These are phyloP conservation scores for Nitzschia sp. DNA, from an alignment of 108 stramenopile species.

Conservation along the genomic window DNA sequence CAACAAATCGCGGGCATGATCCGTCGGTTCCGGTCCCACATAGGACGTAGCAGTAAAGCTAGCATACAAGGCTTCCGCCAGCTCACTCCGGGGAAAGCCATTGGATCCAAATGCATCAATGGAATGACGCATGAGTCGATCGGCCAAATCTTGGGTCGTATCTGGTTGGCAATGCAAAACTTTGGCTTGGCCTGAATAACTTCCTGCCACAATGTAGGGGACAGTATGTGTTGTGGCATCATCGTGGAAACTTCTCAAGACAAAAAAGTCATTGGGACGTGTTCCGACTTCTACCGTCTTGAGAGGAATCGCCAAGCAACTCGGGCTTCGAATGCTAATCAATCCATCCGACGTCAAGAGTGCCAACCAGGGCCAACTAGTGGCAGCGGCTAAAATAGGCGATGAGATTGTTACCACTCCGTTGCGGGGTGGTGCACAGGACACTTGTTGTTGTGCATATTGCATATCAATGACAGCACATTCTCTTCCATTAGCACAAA, in stretches of 20 bases:
- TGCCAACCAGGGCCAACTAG: slow-evolving; percentile 58
- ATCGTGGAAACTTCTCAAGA: slow-evolving; percentile 44
- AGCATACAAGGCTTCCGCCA: slow-evolving; percentile 80
- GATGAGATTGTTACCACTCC: slow-evolving; percentile 58
- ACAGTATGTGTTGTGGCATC: slow-evolving; percentile 6
- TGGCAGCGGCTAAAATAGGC: slow-evolving; percentile 75
- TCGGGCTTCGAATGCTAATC: slow-evolving; percentile 73
- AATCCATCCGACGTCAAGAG: slow-evolving; percentile 80
- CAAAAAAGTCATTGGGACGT: slow-evolving; percentile 88
- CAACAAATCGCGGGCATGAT: slow-evolving; percentile 56
- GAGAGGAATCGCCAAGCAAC: slow-evolving; percentile 75
- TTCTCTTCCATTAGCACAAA: slow-evolving; percentile 78
- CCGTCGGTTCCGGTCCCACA: slow-evolving; percentile 72
- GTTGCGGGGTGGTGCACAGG: slow-evolving; percentile 51
- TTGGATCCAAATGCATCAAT: slow-evolving; percentile 89
- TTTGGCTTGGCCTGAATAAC: slow-evolving; percentile 73
- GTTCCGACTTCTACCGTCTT: slow-evolving; percentile 86
- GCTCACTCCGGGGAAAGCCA: slow-evolving; percentile 81
- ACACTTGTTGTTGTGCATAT: slow-evolving; percentile 22
- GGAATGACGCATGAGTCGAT: slow-evolving; percentile 79
- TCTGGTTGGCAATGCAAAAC: slow-evolving; percentile 60
- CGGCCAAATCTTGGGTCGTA: slow-evolving; percentile 82
- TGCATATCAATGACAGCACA: slow-evolving; percentile 74
- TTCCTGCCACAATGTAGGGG: slow-evolving; percentile 53
- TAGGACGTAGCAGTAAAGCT: slow-evolving; percentile 85